Conservation (phyloP, 176 grass and related monocot species). For the Rhynchospora tenuis region DNA sequence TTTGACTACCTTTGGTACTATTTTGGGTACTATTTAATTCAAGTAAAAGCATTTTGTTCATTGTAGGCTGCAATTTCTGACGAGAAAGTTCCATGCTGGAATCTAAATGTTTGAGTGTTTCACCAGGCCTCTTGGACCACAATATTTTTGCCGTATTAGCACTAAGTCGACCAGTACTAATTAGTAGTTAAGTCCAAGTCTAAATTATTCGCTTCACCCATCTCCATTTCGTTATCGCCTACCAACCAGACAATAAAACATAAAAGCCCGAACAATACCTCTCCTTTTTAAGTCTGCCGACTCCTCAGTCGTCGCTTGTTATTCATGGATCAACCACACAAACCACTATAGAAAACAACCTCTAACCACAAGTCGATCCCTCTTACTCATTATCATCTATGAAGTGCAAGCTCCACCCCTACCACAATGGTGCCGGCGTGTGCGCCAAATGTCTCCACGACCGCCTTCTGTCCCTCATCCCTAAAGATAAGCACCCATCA, state of each 20-base stretch:
- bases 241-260: neutral
- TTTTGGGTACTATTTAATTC: neutral
- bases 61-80: neutral
- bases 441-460: constrained; percentile 73
- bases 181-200: neutral
- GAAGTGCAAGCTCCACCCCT: constrained; percentile 75
- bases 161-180: neutral
- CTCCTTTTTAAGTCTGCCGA: neutral
- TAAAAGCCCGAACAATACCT: neutral
- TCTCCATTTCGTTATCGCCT: neutral
- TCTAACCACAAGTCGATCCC: neutral
- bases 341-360: neutral
- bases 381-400: constrained; percentile 26
- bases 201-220: neutral
- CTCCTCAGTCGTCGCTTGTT: neutral
- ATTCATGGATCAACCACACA: neutral
- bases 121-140: neutral
- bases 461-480: constrained; percentile 57
- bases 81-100: neutral
- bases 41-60: neutral
- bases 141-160: neutral
- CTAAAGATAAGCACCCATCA: constrained; percentile 17
- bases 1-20: neutral
- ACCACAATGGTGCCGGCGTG: constrained; percentile 56
- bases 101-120: neutral